phyloP scores from a whole-genome alignment of 164 flowering plant species.

The Macadamia tetraphylla region DNA sequence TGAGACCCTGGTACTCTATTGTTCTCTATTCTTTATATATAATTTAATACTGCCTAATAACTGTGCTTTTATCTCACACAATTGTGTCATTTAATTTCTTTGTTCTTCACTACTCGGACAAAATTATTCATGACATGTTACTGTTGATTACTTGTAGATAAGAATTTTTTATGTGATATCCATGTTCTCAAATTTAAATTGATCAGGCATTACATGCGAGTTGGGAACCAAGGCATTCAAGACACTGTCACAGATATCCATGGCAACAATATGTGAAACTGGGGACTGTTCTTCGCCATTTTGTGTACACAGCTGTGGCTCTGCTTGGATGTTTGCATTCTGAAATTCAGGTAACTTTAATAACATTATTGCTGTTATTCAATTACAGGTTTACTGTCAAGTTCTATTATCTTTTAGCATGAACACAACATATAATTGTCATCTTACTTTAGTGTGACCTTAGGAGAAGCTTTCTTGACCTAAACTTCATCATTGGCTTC shows the following conservation, averaged over 20 bases:
- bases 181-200: slow-evolving; percentile 2
- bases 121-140: no score
- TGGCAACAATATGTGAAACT: slow-evolving; percentile 82
- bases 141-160: no score
- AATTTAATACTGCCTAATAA: neutral
- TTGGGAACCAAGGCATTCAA: slow-evolving; percentile 94
- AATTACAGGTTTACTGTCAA: neutral
- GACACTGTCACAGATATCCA: slow-evolving; percentile 60
- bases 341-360: slow-evolving; percentile 67
- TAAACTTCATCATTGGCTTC: no score
- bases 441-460: no score
- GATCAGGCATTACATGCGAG: slow-evolving; percentile 82
- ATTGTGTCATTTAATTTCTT: neutral
- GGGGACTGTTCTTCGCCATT: slow-evolving; percentile 74
- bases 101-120: no score
- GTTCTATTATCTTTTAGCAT: neutral
- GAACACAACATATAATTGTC: neutral
- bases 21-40: neutral
- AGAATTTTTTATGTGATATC: no score
- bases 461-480: no score
- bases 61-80: neutral
- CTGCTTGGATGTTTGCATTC: slow-evolving; percentile 82
- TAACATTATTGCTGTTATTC: neutral
- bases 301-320: slow-evolving; percentile 77
- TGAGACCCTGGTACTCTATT: slow-evolving; percentile 54